phyloP scores from a whole-genome alignment of 2,329 filamentous ascomycete genomes.

The Fusarium tupiense region DNA sequence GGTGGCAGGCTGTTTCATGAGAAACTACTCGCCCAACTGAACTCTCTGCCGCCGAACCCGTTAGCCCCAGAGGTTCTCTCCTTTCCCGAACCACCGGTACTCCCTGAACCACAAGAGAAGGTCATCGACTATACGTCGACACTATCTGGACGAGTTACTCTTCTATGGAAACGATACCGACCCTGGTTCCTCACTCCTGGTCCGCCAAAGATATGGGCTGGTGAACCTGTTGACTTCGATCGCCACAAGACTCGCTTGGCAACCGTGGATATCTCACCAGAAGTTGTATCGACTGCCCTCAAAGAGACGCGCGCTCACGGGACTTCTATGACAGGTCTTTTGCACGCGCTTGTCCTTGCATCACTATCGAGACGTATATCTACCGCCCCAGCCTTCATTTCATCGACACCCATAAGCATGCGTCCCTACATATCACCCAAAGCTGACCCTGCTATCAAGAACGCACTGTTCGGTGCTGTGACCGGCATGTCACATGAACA shows the following conservation, averaged over 20 bases:
- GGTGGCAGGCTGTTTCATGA: slow-evolving; percentile 61
- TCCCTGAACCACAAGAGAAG: slow-evolving; percentile 54
- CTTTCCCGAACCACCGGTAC: slow-evolving; percentile 44
- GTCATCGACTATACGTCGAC: slow-evolving; percentile 54
- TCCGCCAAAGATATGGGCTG: slow-evolving; percentile 51
- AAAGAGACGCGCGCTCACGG: slow-evolving; percentile 52
- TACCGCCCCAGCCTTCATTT: slow-evolving; percentile 48
- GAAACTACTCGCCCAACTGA: slow-evolving; percentile 56
- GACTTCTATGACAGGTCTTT: slow-evolving; percentile 59
- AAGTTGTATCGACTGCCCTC: slow-evolving; percentile 47
- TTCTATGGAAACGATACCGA: slow-evolving; percentile 53
- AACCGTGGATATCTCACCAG: slow-evolving; percentile 49
- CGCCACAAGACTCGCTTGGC: slow-evolving; percentile 50
- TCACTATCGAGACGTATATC: slow-evolving; percentile 54
- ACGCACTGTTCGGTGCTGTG: slow-evolving; percentile 54
- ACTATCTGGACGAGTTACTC: slow-evolving; percentile 51
- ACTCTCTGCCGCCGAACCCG: slow-evolving; percentile 20
- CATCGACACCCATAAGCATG: slow-evolving; percentile 57
- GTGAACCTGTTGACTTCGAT: slow-evolving; percentile 48
- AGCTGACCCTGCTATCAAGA: slow-evolving; percentile 43
- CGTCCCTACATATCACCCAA: slow-evolving; percentile 49
- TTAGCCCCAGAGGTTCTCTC: slow-evolving; percentile 12
- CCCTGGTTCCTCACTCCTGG: slow-evolving; percentile 51
- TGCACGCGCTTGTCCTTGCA: slow-evolving; percentile 57
- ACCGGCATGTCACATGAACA: slow-evolving; percentile 49